Evolutionary conservation across 108 stramenopile species (phyloP), one percentile per base, ranked within the genome.

Genomic region (Thalassiosira profunda): DNA sequence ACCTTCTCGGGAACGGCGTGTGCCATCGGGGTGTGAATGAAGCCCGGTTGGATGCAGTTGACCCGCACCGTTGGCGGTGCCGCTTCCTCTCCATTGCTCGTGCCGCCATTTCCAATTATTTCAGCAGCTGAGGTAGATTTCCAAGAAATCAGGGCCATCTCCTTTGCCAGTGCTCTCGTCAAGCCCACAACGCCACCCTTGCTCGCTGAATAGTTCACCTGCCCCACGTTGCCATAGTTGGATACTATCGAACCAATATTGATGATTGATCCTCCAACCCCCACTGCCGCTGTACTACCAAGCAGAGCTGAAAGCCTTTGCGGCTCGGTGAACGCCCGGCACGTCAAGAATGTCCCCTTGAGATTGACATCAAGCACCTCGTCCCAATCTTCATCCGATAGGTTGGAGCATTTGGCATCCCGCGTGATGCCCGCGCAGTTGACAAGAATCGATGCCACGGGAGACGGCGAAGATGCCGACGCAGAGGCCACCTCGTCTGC

Each of bases 351-450:
- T 6, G 80, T 84, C 5, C 84, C 84, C 43, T 74, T 73, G 6
- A 85, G 73, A 63, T 85, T 85, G 2, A 82, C 68, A 47, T 61
- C 63, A 4, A 85, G n/a, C 2, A 85, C 84, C 31, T 69, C 54
- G 15, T 85, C 80, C 72, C 72, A 85, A 59, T 80, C 74, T 7
- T 11, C 46, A 17, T 49, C 57, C 17, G 85, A 80, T 26, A 86
- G 34, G 47, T 83, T 79, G 55, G 70, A 41, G 33, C 78, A 33
- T 58, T 62, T 86, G 14, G 56, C 74, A 70, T 93, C 92, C 20
- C 82, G 74, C 28, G 89, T 88, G 21, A 93, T 89, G 29, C 92
- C 92, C 31, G 92, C 92, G 68, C 84, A 82, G 58, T 93, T 88
- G 17, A 93, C 84, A 7, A 91, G 51, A 26, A 91, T 68, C 2